Base-by-base conservation (phyloP, 768 basidiomycete species). In the Leccinum arenicola region DNA sequence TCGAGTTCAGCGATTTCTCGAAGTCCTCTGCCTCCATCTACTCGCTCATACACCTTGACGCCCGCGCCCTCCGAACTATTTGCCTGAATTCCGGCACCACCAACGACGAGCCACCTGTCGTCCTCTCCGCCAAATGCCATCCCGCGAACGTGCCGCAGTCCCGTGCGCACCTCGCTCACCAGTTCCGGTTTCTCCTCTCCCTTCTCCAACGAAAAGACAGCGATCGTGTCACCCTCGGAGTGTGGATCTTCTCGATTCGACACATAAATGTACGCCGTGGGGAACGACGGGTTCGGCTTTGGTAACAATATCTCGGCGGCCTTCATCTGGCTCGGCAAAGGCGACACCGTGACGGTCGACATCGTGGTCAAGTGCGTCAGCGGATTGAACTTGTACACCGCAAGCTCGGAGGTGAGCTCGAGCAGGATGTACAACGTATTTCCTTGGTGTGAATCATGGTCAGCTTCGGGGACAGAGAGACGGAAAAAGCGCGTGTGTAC, bases 161-260 rank as follows among this genome's bases (percentile, higher is more conserved):
- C 89, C 0, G 88, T 86, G 52, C 84, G 77, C 19, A 90, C 80
- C 67, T 92, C 89, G 6, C 73, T 74, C 10, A 87, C 76, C 45
- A 87, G 76, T 59, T 80, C 75, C 2, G 84, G 77, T 25, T 70
- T 66, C 27, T 77, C 77, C 17, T 77, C 71, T 10, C 72, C 70
- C 6, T 77, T 75, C 9, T 76, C 75, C 47, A 86, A 76, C 7
- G 82, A 77, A 73, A 88, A 91, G 33, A 92, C 81, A 6, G 89
- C 80, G 61, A 93, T 83, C 31, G 82, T 82, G 70, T 93, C 91
- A 23, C 91, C 89, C 50, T 80, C 83, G 0, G 83, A 76, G 21
- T 83, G 80, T 5, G 85, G 85, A 65, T 90, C 85, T 64, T 91
- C 86, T 33, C 91, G 80, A 71, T 92, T 93, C 4, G 90, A 87